Percentiles rank a stretch among this genome's conserved stretches.
phyloP scores from a whole-genome alignment of 805 yeast species.

The Candida loeiensis region DNA sequence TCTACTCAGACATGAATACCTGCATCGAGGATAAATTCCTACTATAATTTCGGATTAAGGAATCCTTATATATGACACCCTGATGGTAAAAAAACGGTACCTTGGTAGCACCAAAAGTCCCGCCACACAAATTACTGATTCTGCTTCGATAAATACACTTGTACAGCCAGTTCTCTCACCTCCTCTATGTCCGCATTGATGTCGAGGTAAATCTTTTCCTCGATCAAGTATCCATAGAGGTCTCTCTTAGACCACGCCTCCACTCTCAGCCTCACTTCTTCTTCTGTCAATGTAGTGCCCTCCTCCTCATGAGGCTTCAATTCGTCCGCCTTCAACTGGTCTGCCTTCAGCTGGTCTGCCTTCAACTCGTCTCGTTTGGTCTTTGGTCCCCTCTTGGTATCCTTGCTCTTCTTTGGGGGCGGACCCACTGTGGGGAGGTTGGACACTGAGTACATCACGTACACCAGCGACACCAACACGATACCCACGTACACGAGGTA shows the following conservation, averaged over 20 bases:
- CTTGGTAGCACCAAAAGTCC: not conserved
- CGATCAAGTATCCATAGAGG: slow-evolving; percentile 16
- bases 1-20: no score
- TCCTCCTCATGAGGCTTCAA: not conserved
- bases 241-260: slow-evolving; percentile 18
- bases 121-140: not conserved
- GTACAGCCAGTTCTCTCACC: slow-evolving; percentile 13
- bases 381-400: slow-evolving; percentile 2
- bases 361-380: slow-evolving; percentile 3
- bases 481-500: slow-evolving; percentile 33
- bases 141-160: slow-evolving; percentile 9
- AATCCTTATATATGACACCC: not conserved
- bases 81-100: not conserved
- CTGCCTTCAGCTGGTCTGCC: not conserved
- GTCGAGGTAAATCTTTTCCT: slow-evolving; percentile 16
- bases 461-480: slow-evolving; percentile 27
- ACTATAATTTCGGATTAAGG: not conserved
- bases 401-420: slow-evolving; percentile 9
- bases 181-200: slow-evolving; percentile 15
- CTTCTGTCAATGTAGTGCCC: not conserved
- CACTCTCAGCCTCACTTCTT: slow-evolving; percentile 4
- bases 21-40: not conserved
- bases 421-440: slow-evolving; percentile 14
- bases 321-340: not conserved
- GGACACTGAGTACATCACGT: slow-evolving; percentile 23